Evolutionary conservation across 768 basidiomycete genomes (phyloP), one percentile per base, ranked within the genome.

Genomic region (Termitomyces sp.): DNA sequence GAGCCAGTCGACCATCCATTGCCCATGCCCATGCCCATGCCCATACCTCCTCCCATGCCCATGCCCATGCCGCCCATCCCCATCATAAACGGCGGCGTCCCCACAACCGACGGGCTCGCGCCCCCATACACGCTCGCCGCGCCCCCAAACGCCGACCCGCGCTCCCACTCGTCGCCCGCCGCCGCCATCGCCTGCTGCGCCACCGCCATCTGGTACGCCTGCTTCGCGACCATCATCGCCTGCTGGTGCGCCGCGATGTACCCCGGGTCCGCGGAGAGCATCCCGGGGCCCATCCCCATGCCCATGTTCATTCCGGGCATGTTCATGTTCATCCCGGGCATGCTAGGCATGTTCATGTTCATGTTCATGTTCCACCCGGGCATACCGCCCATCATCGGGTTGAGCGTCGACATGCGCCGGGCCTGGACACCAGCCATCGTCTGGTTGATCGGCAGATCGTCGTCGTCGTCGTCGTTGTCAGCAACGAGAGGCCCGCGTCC

Each of bases 121-220:
- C 78, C 79, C 3, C 80, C 79, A 64, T 80, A 82, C 48, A 80
- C 77, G 60, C 79, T 80, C 37, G 37, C 78, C 77, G 39, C 34
- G 9, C 56, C 60, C 32, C 60, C 60, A 43, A 42, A 52, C 37
- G 75, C 82, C 53, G 89, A 91, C 7, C 84, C 81, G 34, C 92
- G 85, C 68, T 95, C 93, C 93, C 93, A 95, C 68, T 94, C 91
- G 33, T 94, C 93, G 20, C 82, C 91, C n/a, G 93, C 93, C 8
- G 86, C 84, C 8, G 85, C 88, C 82, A 93, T 88, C 5, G 93
- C 93, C 63, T 94, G 93, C 70, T 93, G 93, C 5, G 93, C 93
- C 43, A 95, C 88, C 3, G 93, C 89, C 77, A 89, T 84, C 71
- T 94, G 93, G 67, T 92, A 95, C 4, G 92, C 86, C 70, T 94